phyloP scores from a whole-genome alignment of 2,329 filamentous ascomycete genomes.

The Xylaria sp. region DNA sequence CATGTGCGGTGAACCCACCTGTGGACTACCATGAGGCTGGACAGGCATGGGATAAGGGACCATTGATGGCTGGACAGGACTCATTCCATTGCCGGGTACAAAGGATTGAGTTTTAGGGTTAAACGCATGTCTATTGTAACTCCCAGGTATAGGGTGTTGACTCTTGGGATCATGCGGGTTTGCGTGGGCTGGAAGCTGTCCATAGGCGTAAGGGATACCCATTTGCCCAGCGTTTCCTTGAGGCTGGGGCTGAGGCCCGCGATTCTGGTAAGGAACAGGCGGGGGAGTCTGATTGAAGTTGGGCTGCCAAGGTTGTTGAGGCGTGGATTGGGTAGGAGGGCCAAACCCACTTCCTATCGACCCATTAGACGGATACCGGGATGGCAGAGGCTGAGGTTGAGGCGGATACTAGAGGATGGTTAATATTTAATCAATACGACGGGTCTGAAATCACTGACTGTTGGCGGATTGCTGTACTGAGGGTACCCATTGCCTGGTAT shows the following conservation, averaged over 20 bases:
- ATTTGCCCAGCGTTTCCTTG: constrained; percentile 40
- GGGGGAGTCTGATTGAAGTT: constrained; percentile 43
- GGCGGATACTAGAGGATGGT: constrained; percentile 50
- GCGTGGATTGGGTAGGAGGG: constrained; percentile 49
- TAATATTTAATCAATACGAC: background rate
- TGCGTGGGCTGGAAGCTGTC: constrained; percentile 77
- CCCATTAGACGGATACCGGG: constrained; percentile 52
- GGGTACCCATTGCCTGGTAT: constrained; percentile 56
- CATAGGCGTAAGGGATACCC: constrained; percentile 75
- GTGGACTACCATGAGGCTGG: constrained; percentile 62
- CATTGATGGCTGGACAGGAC: constrained; percentile 59
- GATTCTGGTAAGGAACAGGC: constrained; percentile 43
- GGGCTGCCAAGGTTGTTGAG: constrained; percentile 52
- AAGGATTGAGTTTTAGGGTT: constrained; percentile 96
- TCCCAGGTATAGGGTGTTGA: constrained; percentile 86
- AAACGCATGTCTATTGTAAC: constrained; percentile 85
- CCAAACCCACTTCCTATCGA: constrained; percentile 50
- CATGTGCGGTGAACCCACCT: constrained; percentile 62
- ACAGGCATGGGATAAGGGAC: constrained; percentile 60
- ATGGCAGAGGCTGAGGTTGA: constrained; percentile 47
- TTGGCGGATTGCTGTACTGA: constrained; percentile 58
- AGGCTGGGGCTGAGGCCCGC: constrained; percentile 44
- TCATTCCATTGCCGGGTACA: constrained; percentile 71
- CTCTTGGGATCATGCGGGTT: constrained; percentile 77
- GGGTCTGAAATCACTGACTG: constrained; percentile 53